phyloP scores from a whole-genome alignment of 2,329 filamentous ascomycete genomes.

The Fusarium metavorans region DNA sequence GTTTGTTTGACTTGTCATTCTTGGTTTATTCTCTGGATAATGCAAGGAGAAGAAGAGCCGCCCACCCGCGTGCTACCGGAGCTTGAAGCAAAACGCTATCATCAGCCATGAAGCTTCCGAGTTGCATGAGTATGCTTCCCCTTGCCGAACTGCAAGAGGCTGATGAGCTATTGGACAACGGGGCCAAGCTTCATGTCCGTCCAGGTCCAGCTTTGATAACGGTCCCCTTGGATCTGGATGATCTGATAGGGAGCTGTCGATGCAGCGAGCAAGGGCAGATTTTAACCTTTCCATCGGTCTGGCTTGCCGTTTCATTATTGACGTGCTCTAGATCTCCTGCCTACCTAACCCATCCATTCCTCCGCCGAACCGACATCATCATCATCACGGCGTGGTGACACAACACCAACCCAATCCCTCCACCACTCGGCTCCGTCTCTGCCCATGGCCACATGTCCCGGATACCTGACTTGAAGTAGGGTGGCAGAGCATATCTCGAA shows the following conservation, averaged over 20 bases:
- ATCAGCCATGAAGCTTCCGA: not conserved
- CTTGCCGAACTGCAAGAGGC: not conserved
- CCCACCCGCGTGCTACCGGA: constrained; percentile 20
- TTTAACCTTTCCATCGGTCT: constrained; percentile 9
- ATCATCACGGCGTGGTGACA: constrained; percentile 29
- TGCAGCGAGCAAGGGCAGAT: constrained; percentile 10
- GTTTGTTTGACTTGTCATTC: constrained; percentile 3
- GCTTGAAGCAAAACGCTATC: not conserved
- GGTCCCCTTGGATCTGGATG: not conserved
- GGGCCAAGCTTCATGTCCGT: not conserved
- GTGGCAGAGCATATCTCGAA: not conserved
- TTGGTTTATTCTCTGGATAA: constrained; percentile 31
- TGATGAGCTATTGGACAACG: not conserved
- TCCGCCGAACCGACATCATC: constrained; percentile 6
- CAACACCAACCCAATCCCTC: constrained; percentile 5
- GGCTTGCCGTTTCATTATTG: constrained; percentile 25
- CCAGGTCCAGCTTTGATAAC: not conserved
- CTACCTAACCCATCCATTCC: not conserved
- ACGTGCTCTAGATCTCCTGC: constrained; percentile 24
- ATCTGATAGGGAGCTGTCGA: not conserved
- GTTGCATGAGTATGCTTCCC: not conserved
- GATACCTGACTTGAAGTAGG: not conserved
- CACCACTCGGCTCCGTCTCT: not conserved
- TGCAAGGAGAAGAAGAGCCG: constrained; percentile 24
- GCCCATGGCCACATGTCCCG: not conserved